Evolutionary conservation across 1,284 basidiomycete genomes (phyloP).

Genomic region (Dichomitus squalens): DNA sequence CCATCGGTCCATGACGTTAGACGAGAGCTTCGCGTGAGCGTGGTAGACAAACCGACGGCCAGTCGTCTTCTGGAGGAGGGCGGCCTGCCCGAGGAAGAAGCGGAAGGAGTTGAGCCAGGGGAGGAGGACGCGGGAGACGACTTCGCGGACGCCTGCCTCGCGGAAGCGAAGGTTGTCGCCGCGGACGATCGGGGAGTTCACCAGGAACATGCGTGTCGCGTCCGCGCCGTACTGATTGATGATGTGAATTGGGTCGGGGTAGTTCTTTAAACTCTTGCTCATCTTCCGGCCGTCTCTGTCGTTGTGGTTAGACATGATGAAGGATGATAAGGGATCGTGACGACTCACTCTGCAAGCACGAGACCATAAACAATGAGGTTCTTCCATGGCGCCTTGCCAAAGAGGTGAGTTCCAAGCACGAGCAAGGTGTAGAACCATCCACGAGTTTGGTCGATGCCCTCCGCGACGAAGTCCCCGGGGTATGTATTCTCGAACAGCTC

Average conservation of each 20-base stretch:
- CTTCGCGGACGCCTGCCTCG: conserved; percentile 97
- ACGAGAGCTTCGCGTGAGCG: conserved; percentile 80
- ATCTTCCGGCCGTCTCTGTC: conserved; percentile 97
- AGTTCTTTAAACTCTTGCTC: conserved; percentile 98
- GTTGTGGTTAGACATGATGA: conserved; percentile 2
- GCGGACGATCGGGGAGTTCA: conserved; percentile 98
- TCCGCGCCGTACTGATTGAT: conserved; percentile 96
- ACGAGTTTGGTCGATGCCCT: conserved; percentile 95
- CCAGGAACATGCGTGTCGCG: conserved; percentile 96
- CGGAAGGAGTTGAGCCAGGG: conserved; percentile 99
- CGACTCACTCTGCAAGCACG: conserved; percentile 85
- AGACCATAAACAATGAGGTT: conserved; percentile 97
- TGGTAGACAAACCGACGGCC: conserved; percentile 87
- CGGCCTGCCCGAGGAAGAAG: conserved; percentile 98
- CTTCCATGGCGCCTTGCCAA: conserved; percentile 95
- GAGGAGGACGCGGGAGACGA: conserved; percentile 91
- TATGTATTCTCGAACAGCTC: conserved; percentile 84
- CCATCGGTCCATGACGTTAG: conserved; percentile 99
- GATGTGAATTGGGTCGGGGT: conserved; percentile 94
- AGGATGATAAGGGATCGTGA: neutral
- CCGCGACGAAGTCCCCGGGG: conserved; percentile 98
- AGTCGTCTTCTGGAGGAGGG: conserved; percentile 83
- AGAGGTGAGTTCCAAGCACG: conserved; percentile 94
- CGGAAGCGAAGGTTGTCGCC: conserved; percentile 98
- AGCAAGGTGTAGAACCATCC: conserved; percentile 99